A percentile compares a stretch with the other conserved stretches of the same genome.
Evolutionary conservation across 495 filamentous ascomycete species (phyloP).

Genomic region (Pyrenopolyporus hunteri): DNA sequence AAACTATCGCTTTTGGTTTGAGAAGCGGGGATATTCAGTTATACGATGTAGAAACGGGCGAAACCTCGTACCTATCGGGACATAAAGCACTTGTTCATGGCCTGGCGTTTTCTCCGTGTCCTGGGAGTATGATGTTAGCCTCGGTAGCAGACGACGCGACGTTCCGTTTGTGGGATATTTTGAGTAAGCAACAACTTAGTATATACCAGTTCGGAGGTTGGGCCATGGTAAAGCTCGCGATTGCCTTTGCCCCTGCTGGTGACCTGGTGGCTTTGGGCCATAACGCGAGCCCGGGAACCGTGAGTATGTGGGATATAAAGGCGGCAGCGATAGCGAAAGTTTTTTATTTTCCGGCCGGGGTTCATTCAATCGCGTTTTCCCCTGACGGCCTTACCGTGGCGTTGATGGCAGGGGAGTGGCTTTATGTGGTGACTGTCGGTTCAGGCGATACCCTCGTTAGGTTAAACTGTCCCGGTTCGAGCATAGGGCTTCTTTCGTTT

Average conservation of each 20-base stretch:
- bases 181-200: neutral
- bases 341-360: neutral
- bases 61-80: neutral
- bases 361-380: constrained; percentile 13
- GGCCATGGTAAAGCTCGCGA: neutral
- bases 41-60: constrained; percentile 5
- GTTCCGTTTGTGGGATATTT: constrained; percentile 9
- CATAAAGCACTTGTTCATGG: neutral
- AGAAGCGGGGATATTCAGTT: neutral
- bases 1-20: constrained; percentile 1
- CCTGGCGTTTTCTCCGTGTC: neutral
- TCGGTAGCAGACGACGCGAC: neutral
- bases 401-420: too few relatives aligned
- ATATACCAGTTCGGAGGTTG: neutral
- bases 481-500: too few relatives aligned
- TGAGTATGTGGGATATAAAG: constrained; percentile 7
- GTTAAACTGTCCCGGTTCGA: too few relatives aligned
- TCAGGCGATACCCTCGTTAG: neutral
- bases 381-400: neutral
- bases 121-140: constrained; percentile 1
- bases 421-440: too few relatives aligned
- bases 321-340: neutral
- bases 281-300: neutral
- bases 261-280: neutral
- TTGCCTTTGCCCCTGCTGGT: constrained; percentile 4